A percentile compares a stretch with the other conserved stretches of the same genome.
These are phyloP conservation scores for Hemisphaericaspora lyxosophila DNA, from an alignment of 1,139 yeast species.

Conservation along the genomic window DNA sequence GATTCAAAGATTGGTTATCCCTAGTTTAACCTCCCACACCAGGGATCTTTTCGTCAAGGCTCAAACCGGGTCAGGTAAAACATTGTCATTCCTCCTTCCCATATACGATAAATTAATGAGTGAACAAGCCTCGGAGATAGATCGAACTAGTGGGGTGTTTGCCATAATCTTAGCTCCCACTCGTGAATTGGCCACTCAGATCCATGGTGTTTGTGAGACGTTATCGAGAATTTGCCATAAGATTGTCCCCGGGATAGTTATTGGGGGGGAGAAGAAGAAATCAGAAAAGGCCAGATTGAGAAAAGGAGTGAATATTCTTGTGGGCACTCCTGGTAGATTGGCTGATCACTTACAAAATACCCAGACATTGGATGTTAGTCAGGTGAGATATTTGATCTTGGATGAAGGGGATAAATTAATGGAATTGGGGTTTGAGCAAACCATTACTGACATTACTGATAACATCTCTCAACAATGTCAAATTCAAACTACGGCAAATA, in stretches of 20 bases:
- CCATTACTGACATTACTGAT: slow-evolving; percentile 72
- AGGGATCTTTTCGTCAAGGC: slow-evolving; percentile 85
- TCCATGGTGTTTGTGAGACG: slow-evolving; percentile 74
- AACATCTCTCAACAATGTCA: slow-evolving; percentile 49
- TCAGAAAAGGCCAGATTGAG: slow-evolving; percentile 87
- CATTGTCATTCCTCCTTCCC: slow-evolving; percentile 82
- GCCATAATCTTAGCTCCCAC: slow-evolving; percentile 91
- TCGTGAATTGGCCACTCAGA: slow-evolving; percentile 91
- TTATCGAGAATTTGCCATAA: slow-evolving; percentile 73
- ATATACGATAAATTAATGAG: slow-evolving; percentile 69
- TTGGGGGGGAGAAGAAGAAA: slow-evolving; percentile 94
- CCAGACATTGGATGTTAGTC: slow-evolving; percentile 60
- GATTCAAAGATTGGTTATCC: slow-evolving; percentile 83
- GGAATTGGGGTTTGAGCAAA: slow-evolving; percentile 95
- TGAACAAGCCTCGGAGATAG: slow-evolving; percentile 46
- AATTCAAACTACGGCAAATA: slow-evolving; percentile 36
- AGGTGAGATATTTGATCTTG: slow-evolving; percentile 77
- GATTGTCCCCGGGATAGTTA: slow-evolving; percentile 88
- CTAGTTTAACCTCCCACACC: slow-evolving; percentile 55
- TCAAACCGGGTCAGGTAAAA: slow-evolving; percentile 95
- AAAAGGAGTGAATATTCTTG: slow-evolving; percentile 84
- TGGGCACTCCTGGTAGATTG: slow-evolving; percentile 90
- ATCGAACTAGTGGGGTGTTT: slow-evolving; percentile 80
- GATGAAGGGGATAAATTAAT: slow-evolving; percentile 96
- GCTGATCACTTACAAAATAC: slow-evolving; percentile 94